Evolutionary conservation across 192 early-diverging fungal genomes (phyloP).

Genomic region (Coemansia sp.): DNA sequence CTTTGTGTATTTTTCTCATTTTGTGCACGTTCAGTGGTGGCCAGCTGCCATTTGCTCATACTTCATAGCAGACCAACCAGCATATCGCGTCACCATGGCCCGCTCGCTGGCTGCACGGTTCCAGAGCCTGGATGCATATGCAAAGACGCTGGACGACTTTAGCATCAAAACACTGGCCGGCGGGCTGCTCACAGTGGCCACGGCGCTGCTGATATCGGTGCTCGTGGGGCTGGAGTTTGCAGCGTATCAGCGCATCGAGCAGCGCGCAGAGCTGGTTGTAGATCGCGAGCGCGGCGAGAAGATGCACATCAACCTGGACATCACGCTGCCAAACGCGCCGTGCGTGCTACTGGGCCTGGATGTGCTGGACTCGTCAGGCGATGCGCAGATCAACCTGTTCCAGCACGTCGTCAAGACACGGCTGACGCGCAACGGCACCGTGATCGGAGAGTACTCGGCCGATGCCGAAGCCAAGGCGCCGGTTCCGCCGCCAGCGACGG

Average conservation of each 20-base stretch:
- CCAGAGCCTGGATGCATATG: slow-evolving; percentile 81
- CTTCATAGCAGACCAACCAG: neutral
- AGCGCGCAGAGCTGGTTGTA: slow-evolving; percentile 76
- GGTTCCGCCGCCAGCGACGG: slow-evolving; percentile 8
- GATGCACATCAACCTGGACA: slow-evolving; percentile 84
- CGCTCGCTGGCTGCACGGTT: slow-evolving; percentile 15
- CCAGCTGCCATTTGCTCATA: neutral
- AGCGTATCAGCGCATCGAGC: slow-evolving; percentile 68
- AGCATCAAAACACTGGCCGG: slow-evolving; percentile 76
- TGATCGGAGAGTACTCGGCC: slow-evolving; percentile 39
- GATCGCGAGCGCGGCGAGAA: slow-evolving; percentile 85
- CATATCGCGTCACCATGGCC: neutral
- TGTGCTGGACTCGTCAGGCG: slow-evolving; percentile 93
- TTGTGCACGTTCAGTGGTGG: neutral
- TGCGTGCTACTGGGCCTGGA: slow-evolving; percentile 92
- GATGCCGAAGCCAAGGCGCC: slow-evolving; percentile 29
- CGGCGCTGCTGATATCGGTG: slow-evolving; percentile 66
- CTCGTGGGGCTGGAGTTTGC: slow-evolving; percentile 82
- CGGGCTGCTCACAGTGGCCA: slow-evolving; percentile 81
- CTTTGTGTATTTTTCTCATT: neutral
- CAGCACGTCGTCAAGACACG: slow-evolving; percentile 83
- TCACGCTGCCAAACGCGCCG: slow-evolving; percentile 88
- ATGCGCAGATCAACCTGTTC: slow-evolving; percentile 75
- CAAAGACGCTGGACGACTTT: slow-evolving; percentile 97
- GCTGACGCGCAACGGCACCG: slow-evolving; percentile 63